Evolutionary conservation across 257 asterid genomes (phyloP).

Genomic region (Buddleja alternifolia): DNA sequence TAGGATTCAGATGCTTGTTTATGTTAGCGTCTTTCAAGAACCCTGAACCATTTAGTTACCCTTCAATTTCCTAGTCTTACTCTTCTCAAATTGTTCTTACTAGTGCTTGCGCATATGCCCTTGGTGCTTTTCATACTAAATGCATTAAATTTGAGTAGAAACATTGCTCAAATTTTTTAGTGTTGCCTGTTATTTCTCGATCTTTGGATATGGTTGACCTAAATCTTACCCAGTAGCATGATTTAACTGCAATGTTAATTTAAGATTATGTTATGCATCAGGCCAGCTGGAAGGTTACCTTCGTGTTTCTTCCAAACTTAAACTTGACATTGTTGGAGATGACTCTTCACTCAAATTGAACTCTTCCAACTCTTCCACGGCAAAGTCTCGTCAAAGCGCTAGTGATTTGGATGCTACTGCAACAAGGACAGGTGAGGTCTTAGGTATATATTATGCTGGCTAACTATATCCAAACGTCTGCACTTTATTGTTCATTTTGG

Average conservation of each 20-base stretch:
- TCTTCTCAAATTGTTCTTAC: constrained; percentile 3
- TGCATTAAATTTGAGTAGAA: constrained; percentile 10
- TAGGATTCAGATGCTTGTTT: constrained; percentile 16
- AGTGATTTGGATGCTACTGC: constrained; percentile 60
- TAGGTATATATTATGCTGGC: constrained; percentile 17
- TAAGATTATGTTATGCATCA: constrained; percentile 38
- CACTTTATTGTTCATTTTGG: constrained; percentile 21
- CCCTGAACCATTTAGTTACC: neutral
- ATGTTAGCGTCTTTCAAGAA: neutral
- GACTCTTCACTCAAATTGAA: constrained; percentile 59
- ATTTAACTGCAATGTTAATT: constrained; percentile 15
- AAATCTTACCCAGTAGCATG: neutral
- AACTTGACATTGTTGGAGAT: constrained; percentile 69
- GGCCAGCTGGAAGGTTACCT: constrained; percentile 78
- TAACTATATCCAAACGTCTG: neutral
- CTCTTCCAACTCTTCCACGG: constrained; percentile 42
- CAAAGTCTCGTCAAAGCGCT: constrained; percentile 54
- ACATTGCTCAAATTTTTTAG: constrained; percentile 13
- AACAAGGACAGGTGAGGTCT: constrained; percentile 61
- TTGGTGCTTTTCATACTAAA: constrained; percentile 18
- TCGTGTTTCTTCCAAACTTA: constrained; percentile 78
- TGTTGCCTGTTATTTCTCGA: constrained; percentile 13
- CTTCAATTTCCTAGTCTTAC: constrained; percentile 6
- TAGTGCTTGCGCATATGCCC: neutral
- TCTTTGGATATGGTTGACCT: constrained; percentile 5